Percentiles rank a stretch among this genome's conserved stretches.
phyloP scores from a whole-genome alignment of 352 stramenopile genomes.

The Phytophthora sp. region DNA sequence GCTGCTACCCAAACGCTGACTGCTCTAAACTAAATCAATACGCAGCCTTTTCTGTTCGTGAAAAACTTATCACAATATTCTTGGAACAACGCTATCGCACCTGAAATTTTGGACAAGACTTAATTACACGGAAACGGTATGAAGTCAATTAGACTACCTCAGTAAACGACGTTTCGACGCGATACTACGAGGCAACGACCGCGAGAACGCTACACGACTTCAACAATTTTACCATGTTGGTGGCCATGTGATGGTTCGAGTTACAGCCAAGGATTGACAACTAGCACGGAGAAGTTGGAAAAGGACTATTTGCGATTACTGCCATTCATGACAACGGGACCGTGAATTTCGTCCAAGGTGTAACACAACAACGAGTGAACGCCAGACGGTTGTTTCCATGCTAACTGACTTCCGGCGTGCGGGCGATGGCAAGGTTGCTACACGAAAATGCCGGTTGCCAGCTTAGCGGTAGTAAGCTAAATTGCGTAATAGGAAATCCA shows the following conservation, averaged over 20 bases:
- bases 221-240: constrained; percentile 9
- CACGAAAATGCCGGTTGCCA: too few relatives aligned
- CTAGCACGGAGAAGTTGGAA: not conserved
- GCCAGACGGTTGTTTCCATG: too few relatives aligned
- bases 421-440: too few relatives aligned
- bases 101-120: constrained; percentile 8
- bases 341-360: too few relatives aligned
- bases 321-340: too few relatives aligned
- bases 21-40: constrained; percentile 7
- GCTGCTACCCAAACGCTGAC: not conserved
- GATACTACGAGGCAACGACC: constrained; percentile 10
- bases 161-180: constrained; percentile 4
- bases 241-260: not conserved
- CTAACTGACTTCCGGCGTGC: too few relatives aligned
- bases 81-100: constrained; percentile 3
- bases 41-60: not conserved
- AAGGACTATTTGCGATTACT: too few relatives aligned
- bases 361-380: too few relatives aligned
- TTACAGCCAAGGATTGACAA: not conserved
- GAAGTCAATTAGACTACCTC: constrained; percentile 6
- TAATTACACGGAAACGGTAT: constrained; percentile 2
- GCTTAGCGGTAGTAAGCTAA: too few relatives aligned
- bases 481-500: too few relatives aligned
- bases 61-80: constrained; percentile 3
- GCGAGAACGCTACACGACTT: not conserved